These are phyloP conservation scores for Talaromyces proteolyticus DNA, from an alignment of 495 filamentous ascomycete species.

Conservation along the genomic window DNA sequence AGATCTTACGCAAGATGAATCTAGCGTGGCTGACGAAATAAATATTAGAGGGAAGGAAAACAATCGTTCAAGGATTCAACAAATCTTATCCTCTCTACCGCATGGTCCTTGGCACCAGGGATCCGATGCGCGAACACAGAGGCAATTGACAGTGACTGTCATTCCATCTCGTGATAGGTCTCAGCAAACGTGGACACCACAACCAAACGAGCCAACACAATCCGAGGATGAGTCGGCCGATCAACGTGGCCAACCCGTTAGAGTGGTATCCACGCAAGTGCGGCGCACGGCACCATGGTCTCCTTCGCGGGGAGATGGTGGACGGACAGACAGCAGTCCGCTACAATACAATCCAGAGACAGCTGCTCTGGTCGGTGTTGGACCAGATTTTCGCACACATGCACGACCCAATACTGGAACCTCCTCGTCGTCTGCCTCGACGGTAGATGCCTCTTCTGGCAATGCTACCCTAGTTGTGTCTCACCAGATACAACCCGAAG, in stretches of 20 bases:
- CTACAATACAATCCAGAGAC: constrained; percentile 41
- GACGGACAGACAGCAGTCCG: constrained; percentile 18
- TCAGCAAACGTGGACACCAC: constrained; percentile 38
- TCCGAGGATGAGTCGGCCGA: neutral
- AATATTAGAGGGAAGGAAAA: constrained; percentile 20
- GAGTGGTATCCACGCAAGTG: constrained; percentile 34
- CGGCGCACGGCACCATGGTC: constrained; percentile 35
- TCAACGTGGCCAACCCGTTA: constrained; percentile 17
- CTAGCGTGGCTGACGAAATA: constrained; percentile 16
- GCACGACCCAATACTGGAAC: neutral
- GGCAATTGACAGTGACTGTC: constrained; percentile 54
- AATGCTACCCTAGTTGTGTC: neutral
- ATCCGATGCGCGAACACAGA: constrained; percentile 9
- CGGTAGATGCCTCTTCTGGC: neutral
- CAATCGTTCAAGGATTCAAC: neutral
- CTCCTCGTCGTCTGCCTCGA: neutral
- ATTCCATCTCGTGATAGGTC: constrained; percentile 60
- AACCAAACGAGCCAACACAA: constrained; percentile 16
- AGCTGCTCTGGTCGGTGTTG: constrained; percentile 32
- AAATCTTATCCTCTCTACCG: constrained; percentile 1
- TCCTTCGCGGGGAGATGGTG: constrained; percentile 18
- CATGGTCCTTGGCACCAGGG: constrained; percentile 10
- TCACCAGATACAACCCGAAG: neutral
- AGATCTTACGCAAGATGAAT: constrained; percentile 17
- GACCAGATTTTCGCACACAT: constrained; percentile 1